Evolutionary conservation across 2,329 filamentous ascomycete species (phyloP), one percentile per base, ranked within the genome.

Genomic region (Colletotrichum plurivorum): DNA sequence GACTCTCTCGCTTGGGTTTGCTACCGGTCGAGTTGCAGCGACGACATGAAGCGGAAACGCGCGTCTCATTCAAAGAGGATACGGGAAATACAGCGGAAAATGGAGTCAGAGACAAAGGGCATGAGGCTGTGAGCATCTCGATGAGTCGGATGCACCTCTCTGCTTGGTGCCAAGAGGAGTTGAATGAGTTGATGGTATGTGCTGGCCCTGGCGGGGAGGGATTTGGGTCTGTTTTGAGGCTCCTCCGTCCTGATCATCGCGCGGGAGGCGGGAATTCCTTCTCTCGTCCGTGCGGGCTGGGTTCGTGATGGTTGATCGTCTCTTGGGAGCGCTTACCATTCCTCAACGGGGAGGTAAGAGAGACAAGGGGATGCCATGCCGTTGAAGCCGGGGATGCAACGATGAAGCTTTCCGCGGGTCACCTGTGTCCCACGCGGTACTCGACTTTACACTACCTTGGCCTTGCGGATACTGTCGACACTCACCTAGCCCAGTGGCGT

Each of bases 371-470:
- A 36, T 9, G 4, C 43, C 54, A 39, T 60, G 55, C 49, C 55
- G 49, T 54, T 15, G 20, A 68, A 53, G 48, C 66, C 48, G 65
- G 31, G 25, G 25, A 41, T 69, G 62, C 36, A 45, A 69, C 62
- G 25, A 39, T 51, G 66, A 69, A 69, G 49, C 61, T 69, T 69
- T 60, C n/a, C 20, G 18, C 13, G 22, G 52, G 39, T 9, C 45
- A 9, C 31, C 31, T 12, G 31, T 9, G 31, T 36, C 31, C 31
- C 31, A 36, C 8, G 31, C 31, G 31, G 31, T 36, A 36, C 31
- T 36, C 31, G 31, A 36, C 8, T 36, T 10, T 36, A n/a, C n/a
- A n/a, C n/a, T n/a, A 36, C 31, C 31, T 36, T 36, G 31, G 31
- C 31, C 31, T 10, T 36, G 31, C 31, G 31, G 31, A 36, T 36